Percentiles rank a stretch among this genome's conserved stretches.
Conservation (phyloP, 2,329 filamentous ascomycete species). For the Botrytis paeoniae region DNA sequence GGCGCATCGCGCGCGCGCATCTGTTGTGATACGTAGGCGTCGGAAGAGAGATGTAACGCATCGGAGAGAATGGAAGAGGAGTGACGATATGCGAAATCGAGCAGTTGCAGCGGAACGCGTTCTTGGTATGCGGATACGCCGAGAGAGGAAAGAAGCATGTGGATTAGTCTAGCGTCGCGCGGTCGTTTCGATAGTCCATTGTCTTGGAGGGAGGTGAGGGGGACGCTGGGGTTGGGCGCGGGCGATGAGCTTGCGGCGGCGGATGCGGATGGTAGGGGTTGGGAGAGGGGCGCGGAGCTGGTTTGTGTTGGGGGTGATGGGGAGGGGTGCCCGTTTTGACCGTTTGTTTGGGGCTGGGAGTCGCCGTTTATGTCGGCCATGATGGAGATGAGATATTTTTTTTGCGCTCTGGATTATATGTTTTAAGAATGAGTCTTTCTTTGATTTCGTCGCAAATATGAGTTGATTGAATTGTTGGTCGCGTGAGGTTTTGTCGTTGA, state of each 20-base stretch:
- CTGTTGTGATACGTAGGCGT: conserved; percentile 57
- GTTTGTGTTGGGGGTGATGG: conserved; percentile 12
- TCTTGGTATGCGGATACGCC: conserved; percentile 78
- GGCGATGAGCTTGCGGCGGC: conserved; percentile 11
- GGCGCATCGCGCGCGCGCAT: conserved; percentile 37
- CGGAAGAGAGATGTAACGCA: conserved; percentile 64
- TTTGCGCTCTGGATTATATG: background rate
- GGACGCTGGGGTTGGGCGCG: conserved; percentile 32
- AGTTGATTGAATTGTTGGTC: background rate
- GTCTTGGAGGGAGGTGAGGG: conserved; percentile 37
- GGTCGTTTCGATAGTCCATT: conserved; percentile 51
- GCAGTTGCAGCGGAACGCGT: conserved; percentile 76
- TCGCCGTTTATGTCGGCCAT: conserved; percentile 39
- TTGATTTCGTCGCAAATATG: background rate
- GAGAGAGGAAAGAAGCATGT: conserved; percentile 74
- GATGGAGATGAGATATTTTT: background rate
- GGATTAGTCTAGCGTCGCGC: conserved; percentile 75
- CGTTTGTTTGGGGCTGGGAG: conserved; percentile 50
- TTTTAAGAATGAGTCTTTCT: background rate
- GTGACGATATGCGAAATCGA: conserved; percentile 85
- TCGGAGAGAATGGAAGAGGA: conserved; percentile 69
- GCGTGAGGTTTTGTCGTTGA: background rate
- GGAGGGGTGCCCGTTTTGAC: conserved; percentile 52
- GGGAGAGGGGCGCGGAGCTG: conserved; percentile 35
- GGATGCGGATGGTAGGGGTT: conserved; percentile 22